Evolutionary conservation across 75 land plant species (phyloP), one percentile per base, ranked within the genome.

Genomic region (Selaginella tamariscina): DNA sequence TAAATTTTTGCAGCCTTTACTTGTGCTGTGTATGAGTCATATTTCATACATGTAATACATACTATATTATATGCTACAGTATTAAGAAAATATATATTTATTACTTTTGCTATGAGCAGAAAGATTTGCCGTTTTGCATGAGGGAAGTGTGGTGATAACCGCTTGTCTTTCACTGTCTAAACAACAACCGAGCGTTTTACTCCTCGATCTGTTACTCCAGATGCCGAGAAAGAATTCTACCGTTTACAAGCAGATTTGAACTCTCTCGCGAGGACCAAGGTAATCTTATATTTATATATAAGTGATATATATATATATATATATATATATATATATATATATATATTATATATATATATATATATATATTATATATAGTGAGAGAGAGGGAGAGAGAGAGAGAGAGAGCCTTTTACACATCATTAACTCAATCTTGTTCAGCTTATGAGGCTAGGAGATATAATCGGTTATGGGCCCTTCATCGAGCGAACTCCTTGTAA

Each of bases 391-490:
- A n/a, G n/a, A n/a, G n/a, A n/a, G n/a, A n/a, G n/a, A n/a, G n/a
- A n/a, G n/a, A n/a, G n/a, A n/a, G n/a, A n/a, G n/a, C n/a, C n/a
- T n/a, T n/a, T n/a, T n/a, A n/a, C n/a, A n/a, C n/a, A n/a, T n/a
- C n/a, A n/a, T n/a, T n/a, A n/a, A n/a, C n/a, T n/a, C 8, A 59
- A 26, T n/a, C 63, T 59, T 59, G 54, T 68, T 62, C 88, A 93
- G 98, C 80, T 87, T 44, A 85, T 93, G 96, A 81, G 98, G 71
- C 86, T 93, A 67, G 88, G 86, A 32, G 88, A 85, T 70, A 74
- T 93, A 56, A 77, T 86, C 69, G 98, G 98, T 56, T 89, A 93
- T 80, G 98, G 91, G 68, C 49, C n/a, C n/a, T n/a, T n/a, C n/a
- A n/a, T n/a, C n/a, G n/a, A n/a, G n/a, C n/a, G n/a, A n/a, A n/a